A percentile compares a stretch with the other conserved stretches of the same genome.
These are phyloP conservation scores for Atalantia buxifolia DNA, from an alignment of 345 rosid species.

Conservation along the genomic window DNA sequence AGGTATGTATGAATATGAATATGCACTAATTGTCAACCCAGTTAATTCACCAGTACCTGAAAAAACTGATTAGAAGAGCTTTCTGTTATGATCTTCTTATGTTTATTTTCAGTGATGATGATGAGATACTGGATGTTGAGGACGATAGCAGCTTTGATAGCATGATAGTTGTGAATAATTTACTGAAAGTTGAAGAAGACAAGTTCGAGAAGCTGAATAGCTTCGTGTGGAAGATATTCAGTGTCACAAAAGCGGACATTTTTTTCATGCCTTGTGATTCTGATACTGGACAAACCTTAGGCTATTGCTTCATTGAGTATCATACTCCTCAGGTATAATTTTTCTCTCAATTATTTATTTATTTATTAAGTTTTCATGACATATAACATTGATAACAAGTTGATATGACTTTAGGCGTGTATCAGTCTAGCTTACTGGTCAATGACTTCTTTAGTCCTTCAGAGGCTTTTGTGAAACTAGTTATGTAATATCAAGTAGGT, in stretches of 20 bases:
- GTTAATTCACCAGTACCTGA: neutral
- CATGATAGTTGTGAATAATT: conserved; percentile 31
- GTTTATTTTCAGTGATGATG: conserved; percentile 19
- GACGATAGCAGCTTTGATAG: conserved; percentile 31
- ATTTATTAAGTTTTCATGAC: too few species aligned
- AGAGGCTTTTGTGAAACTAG: neutral
- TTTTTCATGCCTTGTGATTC: conserved; percentile 32
- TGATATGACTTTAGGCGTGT: too few species aligned
- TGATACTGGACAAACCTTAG: conserved; percentile 19
- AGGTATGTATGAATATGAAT: neutral
- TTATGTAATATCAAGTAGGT: neutral
- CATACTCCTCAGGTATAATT: conserved; percentile 30
- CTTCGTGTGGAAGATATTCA: conserved; percentile 26
- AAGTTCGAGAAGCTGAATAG: conserved; percentile 40
- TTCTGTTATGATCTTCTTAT: neutral
- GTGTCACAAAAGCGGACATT: conserved; percentile 32
- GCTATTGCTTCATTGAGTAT: conserved; percentile 34
- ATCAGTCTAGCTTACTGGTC: too few species aligned
- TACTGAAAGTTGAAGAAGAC: conserved; percentile 30
- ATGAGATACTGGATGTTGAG: conserved; percentile 26
- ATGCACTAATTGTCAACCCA: neutral
- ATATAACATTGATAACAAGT: too few species aligned
- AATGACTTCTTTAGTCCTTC: too few species aligned
- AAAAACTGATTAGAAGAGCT: neutral
- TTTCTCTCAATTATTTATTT: neutral